Evolutionary conservation across 2,329 filamentous ascomycete species (phyloP), one percentile per base, ranked within the genome.

Genomic region (Tolypocladium tropicale): DNA sequence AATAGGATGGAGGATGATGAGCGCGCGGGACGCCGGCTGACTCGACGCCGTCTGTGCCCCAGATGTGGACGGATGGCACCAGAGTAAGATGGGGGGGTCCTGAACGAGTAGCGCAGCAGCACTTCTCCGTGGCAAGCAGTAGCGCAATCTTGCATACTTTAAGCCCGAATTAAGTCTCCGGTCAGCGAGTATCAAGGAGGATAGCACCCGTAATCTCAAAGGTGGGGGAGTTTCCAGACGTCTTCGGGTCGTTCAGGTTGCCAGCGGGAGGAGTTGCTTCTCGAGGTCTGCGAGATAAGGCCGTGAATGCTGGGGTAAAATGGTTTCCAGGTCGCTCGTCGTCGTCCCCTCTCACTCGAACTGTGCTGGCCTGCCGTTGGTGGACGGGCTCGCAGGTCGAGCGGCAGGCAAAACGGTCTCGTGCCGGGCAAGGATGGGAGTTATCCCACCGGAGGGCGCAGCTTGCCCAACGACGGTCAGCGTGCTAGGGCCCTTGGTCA

Each of bases 361-460:
- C 6, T 14, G 21, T 21, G 46, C 18, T 1, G 28, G 4, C 46
- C 10, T 33, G 23, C 21, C 33, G 34, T 41, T 41, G 34, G 51
- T 41, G 51, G 51, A 41, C 18, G 34, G 51, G 34, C 23, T 23
- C 23, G 51, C 14, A 25, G 34, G 34, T 16, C n/a, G n/a, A n/a
- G n/a, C n/a, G n/a, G n/a, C n/a, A n/a, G 30, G 33, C 14, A 37
- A 30, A 2, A 10, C 51, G 36, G 23, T n/a, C n/a, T n/a, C 34
- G 34, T 39, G 4, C 34, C 2, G 6, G 50, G 51, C 23, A 16
- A 21, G 18, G 18, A 53, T n/a, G n/a, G n/a, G n/a, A 41, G 14
- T 53, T 53, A 36, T 53, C 39, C 51, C 51, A 53, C 51, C 51
- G 32, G 51, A 52, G 51, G n/a, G 23, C 34, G 36, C 51, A 53